These are phyloP conservation scores for Neurospora africana DNA, from an alignment of 495 filamentous ascomycete genomes.

Conservation along the genomic window DNA sequence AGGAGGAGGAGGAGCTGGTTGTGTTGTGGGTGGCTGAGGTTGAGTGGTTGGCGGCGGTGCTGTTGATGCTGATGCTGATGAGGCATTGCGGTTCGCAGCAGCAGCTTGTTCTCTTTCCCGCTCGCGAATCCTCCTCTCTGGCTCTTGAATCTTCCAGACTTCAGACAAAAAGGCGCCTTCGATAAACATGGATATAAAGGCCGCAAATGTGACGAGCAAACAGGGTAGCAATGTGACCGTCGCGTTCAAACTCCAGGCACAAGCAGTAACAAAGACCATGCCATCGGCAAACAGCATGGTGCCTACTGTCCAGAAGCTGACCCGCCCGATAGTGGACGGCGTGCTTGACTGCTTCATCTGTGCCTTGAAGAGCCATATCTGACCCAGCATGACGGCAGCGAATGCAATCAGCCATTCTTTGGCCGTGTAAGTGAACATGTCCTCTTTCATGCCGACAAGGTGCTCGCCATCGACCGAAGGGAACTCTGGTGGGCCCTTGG, in stretches of 20 bases:
- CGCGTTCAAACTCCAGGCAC: conserved; percentile 53
- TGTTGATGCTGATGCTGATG: conserved; percentile 18
- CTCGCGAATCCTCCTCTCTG: conserved; percentile 56
- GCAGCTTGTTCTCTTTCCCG: conserved; percentile 34
- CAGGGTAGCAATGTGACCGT: conserved; percentile 57
- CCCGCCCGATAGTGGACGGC: conserved; percentile 81
- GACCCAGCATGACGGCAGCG: conserved; percentile 50
- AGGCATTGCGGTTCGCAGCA: conserved; percentile 15
- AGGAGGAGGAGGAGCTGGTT: conserved; percentile 44
- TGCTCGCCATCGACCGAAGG: conserved; percentile 54
- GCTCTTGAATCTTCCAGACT: conserved; percentile 78
- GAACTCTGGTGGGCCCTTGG: conserved; percentile 68
- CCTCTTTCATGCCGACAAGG: conserved; percentile 66
- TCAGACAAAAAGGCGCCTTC: conserved; percentile 80
- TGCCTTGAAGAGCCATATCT: conserved; percentile 63
- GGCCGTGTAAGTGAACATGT: conserved; percentile 56
- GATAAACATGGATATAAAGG: conserved; percentile 50
- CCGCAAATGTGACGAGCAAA: conserved; percentile 63
- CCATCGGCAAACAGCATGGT: conserved; percentile 85
- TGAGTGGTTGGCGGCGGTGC: conserved; percentile 5
- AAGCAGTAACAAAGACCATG: conserved; percentile 47
- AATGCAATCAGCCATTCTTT: conserved; percentile 59
- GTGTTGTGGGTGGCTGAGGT: conserved; percentile 17
- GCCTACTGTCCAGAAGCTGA: conserved; percentile 80
- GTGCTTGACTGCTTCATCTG: conserved; percentile 90